phyloP scores from a whole-genome alignment of 2,329 filamentous ascomycete species.

The Exophiala sideris region DNA sequence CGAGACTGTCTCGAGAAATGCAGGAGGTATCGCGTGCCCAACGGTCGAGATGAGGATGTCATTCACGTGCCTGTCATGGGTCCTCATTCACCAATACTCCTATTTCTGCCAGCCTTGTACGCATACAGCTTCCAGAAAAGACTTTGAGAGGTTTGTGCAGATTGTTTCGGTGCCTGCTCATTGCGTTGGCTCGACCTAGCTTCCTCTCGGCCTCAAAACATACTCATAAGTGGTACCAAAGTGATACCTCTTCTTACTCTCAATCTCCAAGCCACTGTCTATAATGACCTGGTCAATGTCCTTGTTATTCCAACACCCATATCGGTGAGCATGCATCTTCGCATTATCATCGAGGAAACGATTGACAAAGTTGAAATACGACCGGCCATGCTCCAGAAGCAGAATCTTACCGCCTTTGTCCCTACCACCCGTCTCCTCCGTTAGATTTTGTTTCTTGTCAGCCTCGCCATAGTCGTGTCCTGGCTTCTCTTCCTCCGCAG shows the following conservation, averaged over 20 bases:
- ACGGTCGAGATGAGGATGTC: no score
- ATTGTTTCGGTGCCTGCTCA: neutral
- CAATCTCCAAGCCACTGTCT: constrained; percentile 46
- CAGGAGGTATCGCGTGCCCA: no score
- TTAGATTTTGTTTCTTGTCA: constrained; percentile 30
- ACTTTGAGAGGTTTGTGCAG: neutral
- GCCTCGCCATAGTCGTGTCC: constrained; percentile 35
- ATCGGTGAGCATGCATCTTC: constrained; percentile 46
- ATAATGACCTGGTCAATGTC: constrained; percentile 49
- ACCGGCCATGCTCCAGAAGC: constrained; percentile 49
- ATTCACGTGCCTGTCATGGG: no score
- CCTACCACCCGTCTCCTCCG: neutral
- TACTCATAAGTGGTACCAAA: constrained; percentile 48
- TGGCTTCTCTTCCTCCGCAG: constrained; percentile 26
- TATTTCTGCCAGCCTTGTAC: no score
- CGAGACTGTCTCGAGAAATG: no score
- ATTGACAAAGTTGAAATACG: constrained; percentile 47
- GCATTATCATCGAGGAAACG: constrained; percentile 46
- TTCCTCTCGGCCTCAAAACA: constrained; percentile 22
- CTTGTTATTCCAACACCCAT: constrained; percentile 54
- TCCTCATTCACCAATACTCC: no score
- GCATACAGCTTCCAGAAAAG: no score
- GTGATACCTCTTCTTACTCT: constrained; percentile 44
- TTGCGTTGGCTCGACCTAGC: neutral
- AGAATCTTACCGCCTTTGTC: constrained; percentile 40